Evolutionary conservation across 495 filamentous ascomycete genomes (phyloP), one percentile per base, ranked within the genome.

Genomic region (Ramalina peruviana): DNA sequence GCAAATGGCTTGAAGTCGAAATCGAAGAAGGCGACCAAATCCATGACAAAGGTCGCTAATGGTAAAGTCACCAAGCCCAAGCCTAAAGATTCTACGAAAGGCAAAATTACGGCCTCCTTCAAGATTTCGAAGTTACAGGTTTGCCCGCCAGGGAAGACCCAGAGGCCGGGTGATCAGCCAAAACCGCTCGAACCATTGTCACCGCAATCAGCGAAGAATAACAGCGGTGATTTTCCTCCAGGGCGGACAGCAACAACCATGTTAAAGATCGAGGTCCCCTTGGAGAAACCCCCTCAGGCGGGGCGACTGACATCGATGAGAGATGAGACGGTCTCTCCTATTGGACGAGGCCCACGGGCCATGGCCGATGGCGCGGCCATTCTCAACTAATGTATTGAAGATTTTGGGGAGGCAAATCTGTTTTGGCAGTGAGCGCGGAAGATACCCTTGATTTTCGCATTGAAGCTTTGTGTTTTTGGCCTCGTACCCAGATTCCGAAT

Each of bases 101-200:
- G 26, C 23, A 62, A 60, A 9, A 65, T 72, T 52, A 68, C 64
- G n/a, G 55, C 48, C 15, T 63, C 63, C 58, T 66, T 57, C 56
- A 63, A 62, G 27, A 60, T 72, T 53, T 65, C 64, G 46, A 75
- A 75, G 46, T 53, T 20, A 21, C 47, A 50, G 43, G 27, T 26
- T 12, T 20, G 36, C 33, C 30, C 6, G 37, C 43, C 17, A 36
- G 37, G 17, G 43, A 51, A 13, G 52, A 51, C 39, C 38, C 43
- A 19, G 43, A 50, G 33, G 44, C 51, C 10, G 40, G 39, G 9
- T 11, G 54, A 51, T n/a, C 46, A 54, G n/a, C 25, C 50, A 1
- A 64, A 66, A 47, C 60, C 69, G 12, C 69, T 71, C 67, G 58
- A 57, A 33, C 62, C 65, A 19, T 52, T 73, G 20, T 60, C 71